Conservation (phyloP, 352 stramenopile species). For the Thraustotheca clavata region DNA sequence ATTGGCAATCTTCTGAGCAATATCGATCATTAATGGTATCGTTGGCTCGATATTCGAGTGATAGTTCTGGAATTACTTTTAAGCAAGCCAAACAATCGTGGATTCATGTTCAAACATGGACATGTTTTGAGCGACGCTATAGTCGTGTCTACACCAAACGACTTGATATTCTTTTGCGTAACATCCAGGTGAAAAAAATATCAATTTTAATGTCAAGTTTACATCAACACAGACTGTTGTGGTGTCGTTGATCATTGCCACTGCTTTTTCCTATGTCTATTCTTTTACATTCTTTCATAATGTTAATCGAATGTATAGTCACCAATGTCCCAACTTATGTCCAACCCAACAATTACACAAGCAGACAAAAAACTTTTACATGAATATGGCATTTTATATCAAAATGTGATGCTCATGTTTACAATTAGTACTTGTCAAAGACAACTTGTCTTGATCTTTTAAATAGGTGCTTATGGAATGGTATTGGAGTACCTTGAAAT, state of each 20-base stretch:
- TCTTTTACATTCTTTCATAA: neutral
- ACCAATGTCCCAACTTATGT: neutral
- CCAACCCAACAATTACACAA: neutral
- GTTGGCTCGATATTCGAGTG: constrained; percentile 4
- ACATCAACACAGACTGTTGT: constrained; percentile 6
- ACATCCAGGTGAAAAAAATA: neutral
- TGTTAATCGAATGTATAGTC: neutral
- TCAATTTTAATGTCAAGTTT: neutral
- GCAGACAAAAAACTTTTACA: constrained; percentile 10
- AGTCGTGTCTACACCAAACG: constrained; percentile 14
- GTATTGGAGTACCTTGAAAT: constrained; percentile 19
- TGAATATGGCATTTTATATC: constrained; percentile 15
- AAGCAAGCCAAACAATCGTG: constrained; percentile 15
- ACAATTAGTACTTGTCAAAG: constrained; percentile 5
- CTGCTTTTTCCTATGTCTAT: constrained; percentile 16
- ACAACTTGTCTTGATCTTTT: neutral
- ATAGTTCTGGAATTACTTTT: neutral
- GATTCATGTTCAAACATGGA: constrained; percentile 21
- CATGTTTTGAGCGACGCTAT: constrained; percentile 19
- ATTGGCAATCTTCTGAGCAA: neutral
- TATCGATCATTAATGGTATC: neutral
- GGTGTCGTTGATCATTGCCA: constrained; percentile 18
- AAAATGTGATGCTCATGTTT: constrained; percentile 21
- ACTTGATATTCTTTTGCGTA: constrained; percentile 2
- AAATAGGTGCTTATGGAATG: constrained; percentile 15